phyloP scores from a whole-genome alignment of 2,329 filamentous ascomycete genomes.

The Curvularia lunata region DNA sequence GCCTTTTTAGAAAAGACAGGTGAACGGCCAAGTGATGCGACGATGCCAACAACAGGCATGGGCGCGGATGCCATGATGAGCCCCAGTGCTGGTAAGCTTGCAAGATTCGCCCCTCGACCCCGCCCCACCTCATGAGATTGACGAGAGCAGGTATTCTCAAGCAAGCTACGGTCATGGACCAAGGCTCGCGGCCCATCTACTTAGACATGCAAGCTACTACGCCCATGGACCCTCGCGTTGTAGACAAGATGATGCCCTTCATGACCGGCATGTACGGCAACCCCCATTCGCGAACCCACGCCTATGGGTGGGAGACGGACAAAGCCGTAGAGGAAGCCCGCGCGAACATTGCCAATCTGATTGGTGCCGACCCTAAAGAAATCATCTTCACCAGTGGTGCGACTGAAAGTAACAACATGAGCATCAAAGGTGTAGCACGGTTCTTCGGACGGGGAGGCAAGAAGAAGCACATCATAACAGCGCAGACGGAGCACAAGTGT shows the following conservation, averaged over 20 bases:
- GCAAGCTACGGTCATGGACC: conserved; percentile 90
- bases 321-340: conserved; percentile 89
- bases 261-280: conserved; percentile 95
- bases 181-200: conserved; percentile 92
- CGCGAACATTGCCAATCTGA: conserved; percentile 80
- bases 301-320: conserved; percentile 98
- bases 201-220: conserved; percentile 99
- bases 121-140: conserved; percentile 17
- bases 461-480: conserved; percentile 98
- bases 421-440: conserved; percentile 94
- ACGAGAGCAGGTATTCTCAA: conserved; percentile 73
- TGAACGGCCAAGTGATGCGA: conserved; percentile 60
- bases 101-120: conserved; percentile 9
- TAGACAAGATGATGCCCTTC: conserved; percentile 96
- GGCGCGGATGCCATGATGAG: conserved; percentile 74
- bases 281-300: conserved; percentile 94
- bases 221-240: conserved; percentile 88
- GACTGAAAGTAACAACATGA: conserved; percentile 99
- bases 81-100: conserved; percentile 69
- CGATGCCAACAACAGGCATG: conserved; percentile 64
- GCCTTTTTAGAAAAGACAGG: conserved; percentile 71
- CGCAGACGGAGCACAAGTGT: conserved; percentile 98
- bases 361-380: conserved; percentile 94
- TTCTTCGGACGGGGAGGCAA: conserved; percentile 93
- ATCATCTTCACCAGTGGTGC: conserved; percentile 99